Conservation (phyloP, 768 basidiomycete species). For the Rhizopogon vesiculosus region DNA sequence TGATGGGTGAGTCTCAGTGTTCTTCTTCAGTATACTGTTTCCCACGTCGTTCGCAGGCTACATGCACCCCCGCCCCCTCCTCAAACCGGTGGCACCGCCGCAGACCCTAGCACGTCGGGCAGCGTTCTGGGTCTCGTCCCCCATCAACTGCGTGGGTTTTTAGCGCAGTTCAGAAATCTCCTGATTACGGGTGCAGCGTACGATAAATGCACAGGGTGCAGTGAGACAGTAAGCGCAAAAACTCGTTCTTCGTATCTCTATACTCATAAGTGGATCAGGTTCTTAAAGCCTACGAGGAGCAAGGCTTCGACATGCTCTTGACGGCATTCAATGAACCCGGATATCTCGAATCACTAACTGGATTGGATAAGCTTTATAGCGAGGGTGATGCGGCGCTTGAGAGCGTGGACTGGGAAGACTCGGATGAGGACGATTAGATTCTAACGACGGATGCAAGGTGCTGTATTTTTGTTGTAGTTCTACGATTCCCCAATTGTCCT, state of each 20-base stretch:
- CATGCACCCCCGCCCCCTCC: conserved; percentile 71
- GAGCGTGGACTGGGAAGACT: conserved; percentile 72
- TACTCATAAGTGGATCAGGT: conserved; percentile 41
- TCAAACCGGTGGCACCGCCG: conserved; percentile 21
- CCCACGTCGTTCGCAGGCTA: conserved; percentile 32
- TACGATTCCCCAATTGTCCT: neutral
- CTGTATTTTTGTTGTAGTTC: conserved; percentile 6
- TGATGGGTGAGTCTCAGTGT: conserved; percentile 51
- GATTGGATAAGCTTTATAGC: conserved; percentile 69
- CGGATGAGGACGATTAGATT: conserved; percentile 34
- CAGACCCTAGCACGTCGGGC: conserved; percentile 25
- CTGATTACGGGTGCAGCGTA: conserved; percentile 85
- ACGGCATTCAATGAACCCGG: conserved; percentile 79
- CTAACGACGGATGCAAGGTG: neutral
- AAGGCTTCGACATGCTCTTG: conserved; percentile 76
- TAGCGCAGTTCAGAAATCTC: conserved; percentile 82
- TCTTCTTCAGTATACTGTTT: neutral
- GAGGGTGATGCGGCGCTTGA: conserved; percentile 73
- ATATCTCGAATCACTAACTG: conserved; percentile 72
- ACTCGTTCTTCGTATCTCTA: neutral
- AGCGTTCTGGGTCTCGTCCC: conserved; percentile 85
- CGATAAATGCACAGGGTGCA: conserved; percentile 87
- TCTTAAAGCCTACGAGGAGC: conserved; percentile 71
- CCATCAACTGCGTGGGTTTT: conserved; percentile 89
- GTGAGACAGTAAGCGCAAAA: conserved; percentile 53